Evolutionary conservation across 2,329 filamentous ascomycete genomes (phyloP).

Genomic region (Scedosporium boydii): DNA sequence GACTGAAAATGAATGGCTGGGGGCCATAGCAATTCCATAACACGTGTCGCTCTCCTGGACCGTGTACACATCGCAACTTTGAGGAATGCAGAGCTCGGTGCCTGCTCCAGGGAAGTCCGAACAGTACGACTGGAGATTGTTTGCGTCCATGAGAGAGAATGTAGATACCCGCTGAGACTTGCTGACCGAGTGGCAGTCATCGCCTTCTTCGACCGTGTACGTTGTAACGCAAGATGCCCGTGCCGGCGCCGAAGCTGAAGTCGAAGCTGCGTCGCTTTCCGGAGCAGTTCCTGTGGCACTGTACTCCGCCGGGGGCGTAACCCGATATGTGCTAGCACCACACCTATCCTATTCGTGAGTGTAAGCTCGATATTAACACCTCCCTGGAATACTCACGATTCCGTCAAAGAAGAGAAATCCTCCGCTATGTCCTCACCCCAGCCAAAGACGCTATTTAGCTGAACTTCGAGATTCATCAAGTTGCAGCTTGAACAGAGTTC

Average conservation of each 20-base stretch:
- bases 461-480: not conserved
- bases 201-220: not conserved
- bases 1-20: not conserved
- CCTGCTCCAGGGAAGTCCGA: not conserved
- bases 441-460: not conserved
- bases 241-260: not conserved
- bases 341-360: not conserved
- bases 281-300: not conserved
- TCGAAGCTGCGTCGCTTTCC: not conserved
- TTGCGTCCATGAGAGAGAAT: constrained; percentile 9
- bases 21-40: not conserved
- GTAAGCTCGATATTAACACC: not conserved
- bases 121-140: not conserved
- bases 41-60: not conserved
- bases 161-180: constrained; percentile 6
- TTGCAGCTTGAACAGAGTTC: not conserved
- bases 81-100: not conserved
- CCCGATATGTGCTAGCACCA: not conserved
- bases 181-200: constrained; percentile 7
- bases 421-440: not conserved
- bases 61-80: not conserved
- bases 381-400: not conserved
- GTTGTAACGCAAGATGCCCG: not conserved
- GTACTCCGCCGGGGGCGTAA: not conserved
- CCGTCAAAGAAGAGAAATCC: not conserved